phyloP scores from a whole-genome alignment of 257 asterid genomes.

The Fraxinus americana region DNA sequence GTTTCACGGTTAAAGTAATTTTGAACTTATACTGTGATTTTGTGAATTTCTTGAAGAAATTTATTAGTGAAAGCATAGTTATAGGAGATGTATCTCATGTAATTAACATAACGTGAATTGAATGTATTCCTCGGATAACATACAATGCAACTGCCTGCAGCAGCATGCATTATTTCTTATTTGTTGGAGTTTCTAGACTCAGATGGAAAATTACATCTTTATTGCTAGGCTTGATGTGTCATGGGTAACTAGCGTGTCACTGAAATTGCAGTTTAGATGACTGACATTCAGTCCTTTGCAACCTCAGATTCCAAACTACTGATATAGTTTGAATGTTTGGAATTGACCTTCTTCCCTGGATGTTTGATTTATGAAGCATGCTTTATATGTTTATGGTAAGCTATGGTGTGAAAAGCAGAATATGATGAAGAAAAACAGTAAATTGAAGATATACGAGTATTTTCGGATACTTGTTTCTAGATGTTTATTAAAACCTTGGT shows the following conservation, averaged over 20 bases:
- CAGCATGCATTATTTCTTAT: neutral
- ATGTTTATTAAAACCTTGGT: too few relatives aligned
- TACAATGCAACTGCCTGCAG: neutral
- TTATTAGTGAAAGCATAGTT: neutral
- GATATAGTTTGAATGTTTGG: neutral
- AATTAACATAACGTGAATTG: neutral
- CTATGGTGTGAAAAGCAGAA: neutral
- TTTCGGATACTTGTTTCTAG: neutral
- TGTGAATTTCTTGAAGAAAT: neutral
- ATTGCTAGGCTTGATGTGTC: neutral
- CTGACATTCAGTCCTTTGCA: neutral
- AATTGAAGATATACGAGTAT: neutral
- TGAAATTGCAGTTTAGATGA: too few relatives aligned
- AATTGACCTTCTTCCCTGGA: neutral
- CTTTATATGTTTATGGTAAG: neutral
- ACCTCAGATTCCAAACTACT: neutral
- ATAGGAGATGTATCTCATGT: neutral
- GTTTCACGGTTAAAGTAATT: conserved; percentile 87
- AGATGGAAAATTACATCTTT: neutral
- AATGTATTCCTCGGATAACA: neutral
- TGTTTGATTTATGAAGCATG: neutral
- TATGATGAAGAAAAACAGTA: neutral
- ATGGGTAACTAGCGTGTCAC: neutral
- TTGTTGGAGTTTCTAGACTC: neutral
- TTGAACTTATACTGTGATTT: conserved; percentile 9